Evolutionary conservation across 345 rosid species (phyloP), one percentile per base, ranked within the genome.

Genomic region (Brassica juncea): DNA sequence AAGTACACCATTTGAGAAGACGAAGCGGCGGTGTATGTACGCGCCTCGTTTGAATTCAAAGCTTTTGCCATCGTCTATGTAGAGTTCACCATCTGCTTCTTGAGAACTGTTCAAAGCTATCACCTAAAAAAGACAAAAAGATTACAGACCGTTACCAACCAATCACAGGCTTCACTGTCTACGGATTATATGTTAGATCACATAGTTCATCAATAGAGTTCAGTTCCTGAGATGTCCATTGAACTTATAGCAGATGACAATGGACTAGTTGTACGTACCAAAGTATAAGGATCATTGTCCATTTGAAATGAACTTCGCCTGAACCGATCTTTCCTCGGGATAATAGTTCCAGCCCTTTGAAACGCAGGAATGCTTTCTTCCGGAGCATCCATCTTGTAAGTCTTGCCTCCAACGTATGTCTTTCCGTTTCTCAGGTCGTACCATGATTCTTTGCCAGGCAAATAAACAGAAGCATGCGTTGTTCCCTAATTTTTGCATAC

Each of bases 251-350:
- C 37, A 57, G n/a, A 64, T 73, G 82, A 60, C 23, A 30, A 12
- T 62, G 70, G 6, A 70, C 34, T 23, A 63, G 60, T 5, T 68
- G 16, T 39, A 77, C 91, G 31, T 90, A 95, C 99, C 97, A 95
- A 82, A 47, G 97, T 90, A 70, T 89, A 95, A 74, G 99, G 99
- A 87, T 95, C 97, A 74, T 90, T 90, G 72, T 84, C 84, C 95
- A 90, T 96, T 86, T 96, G 98, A 4, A 94, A 90, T 58, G 99
- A 93, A 82, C 98, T 96, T 70, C 99, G 84, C 15, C 98, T 89
- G 73, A 86, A 87, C 76, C 99, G 86, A 67, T 96, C 98, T 84
- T 88, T 93, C 81, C 98, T 88, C 4, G 98, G 97, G 77, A 96
- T 82, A 65, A 96, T 88, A 31, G 97, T 92, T 81, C 99, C 99